Evolutionary conservation across 169 alveolate genomes (phyloP).

Genomic region (Plasmodium knowlesi): DNA sequence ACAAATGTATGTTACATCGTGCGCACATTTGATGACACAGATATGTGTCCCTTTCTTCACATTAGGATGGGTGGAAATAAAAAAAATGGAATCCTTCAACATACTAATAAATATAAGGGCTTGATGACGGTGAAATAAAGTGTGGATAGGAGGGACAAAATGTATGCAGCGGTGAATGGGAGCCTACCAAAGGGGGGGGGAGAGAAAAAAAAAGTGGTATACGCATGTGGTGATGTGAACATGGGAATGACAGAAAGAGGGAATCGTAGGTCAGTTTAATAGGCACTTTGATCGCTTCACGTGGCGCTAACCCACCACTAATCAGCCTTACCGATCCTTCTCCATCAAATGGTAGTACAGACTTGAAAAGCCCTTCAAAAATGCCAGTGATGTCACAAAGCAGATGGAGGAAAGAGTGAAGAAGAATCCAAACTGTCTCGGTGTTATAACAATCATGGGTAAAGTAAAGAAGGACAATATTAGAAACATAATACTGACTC

Average conservation of each 20-base stretch:
- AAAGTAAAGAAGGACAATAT: conserved; percentile 52
- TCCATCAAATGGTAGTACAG: conserved; percentile 37
- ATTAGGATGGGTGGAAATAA: background rate
- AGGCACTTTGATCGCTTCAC: background rate
- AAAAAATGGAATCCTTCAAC: background rate
- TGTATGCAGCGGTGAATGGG: conserved; percentile 70
- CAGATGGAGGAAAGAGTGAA: conserved; percentile 59
- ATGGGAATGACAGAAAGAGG: background rate
- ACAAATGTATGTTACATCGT: background rate
- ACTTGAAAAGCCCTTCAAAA: conserved; percentile 46
- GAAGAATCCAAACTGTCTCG: conserved; percentile 68
- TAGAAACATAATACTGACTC: conserved; percentile 41
- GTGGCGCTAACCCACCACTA: background rate
- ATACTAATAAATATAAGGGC: conserved; percentile 61
- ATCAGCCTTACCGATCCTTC: conserved; percentile 30
- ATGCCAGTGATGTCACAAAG: conserved; percentile 49
- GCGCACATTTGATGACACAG: background rate
- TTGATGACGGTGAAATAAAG: conserved; percentile 54
- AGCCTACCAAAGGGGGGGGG: conserved; percentile 5
- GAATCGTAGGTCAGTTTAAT: background rate
- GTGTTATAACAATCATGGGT: conserved; percentile 69
- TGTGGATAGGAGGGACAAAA: conserved; percentile 50
- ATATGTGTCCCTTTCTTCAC: background rate
- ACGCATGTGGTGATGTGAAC: background rate
- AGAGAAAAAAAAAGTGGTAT: background rate